Evolutionary conservation across 2,329 filamentous ascomycete genomes (phyloP), one percentile per base, ranked within the genome.

Genomic region (Colletotrichum endophyticum): DNA sequence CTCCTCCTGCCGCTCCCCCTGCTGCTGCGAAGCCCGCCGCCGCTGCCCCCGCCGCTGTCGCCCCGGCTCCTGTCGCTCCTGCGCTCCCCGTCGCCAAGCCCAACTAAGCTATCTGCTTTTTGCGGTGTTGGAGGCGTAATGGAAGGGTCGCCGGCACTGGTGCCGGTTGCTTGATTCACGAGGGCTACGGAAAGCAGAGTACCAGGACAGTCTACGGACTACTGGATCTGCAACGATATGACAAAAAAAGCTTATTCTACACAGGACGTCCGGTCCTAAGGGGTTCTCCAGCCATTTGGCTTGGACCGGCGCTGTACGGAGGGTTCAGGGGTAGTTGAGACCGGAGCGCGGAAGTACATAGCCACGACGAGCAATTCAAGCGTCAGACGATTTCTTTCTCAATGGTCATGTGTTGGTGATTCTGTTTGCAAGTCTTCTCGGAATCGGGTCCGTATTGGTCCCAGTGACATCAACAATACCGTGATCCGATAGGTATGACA

Each of bases 21-120:
- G 53, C 63, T 16, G 66, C 71, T 1, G 72, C 72, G 16, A 57
- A 57, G 15, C 66, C 72, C 34, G 59, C 72, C 1, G 39, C 34
- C 32, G 32, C 36, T 34, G 68, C 72, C 34, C 68, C 72, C 34
- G 73, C 73, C 34, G 70, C 73, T 4, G 71, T 36, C 13, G 70
- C 63, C 5, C 73, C 70, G 6, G 73, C 73, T 13, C 73, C 73
- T n/a, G 73, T 69, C 28, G 64, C 73, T 15, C 70, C 73, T 16
- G 73, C 32, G n/a, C 27, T 69, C 11, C 73, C 73, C 13, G 73
- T 61, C 12, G 68, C 32, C 57, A 70, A 73, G 49, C 66, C 56
- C 22, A 73, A 73, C 57, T 76, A 30, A 70, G 64, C 34, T 64
- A 16, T 9, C 22, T 66, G 56, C 30, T 39, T 44, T 19, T 28